Conservation (phyloP, 805 yeast species). For the Wickerhamomyces rabaulensis region DNA sequence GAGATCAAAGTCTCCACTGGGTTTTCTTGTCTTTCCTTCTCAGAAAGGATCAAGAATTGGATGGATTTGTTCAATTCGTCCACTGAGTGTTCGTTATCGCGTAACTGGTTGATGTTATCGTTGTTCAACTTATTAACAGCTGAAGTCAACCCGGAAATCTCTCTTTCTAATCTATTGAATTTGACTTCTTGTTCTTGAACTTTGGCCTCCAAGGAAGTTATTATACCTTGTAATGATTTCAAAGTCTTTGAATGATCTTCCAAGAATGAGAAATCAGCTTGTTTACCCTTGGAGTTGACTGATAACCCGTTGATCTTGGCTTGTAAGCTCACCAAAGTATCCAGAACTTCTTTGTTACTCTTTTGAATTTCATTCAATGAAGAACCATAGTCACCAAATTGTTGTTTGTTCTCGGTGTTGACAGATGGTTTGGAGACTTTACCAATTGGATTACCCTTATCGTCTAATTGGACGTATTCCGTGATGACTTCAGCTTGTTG, state of each 20-base stretch:
- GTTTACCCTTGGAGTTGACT: constrained; percentile 5
- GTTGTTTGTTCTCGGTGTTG: constrained; percentile 5
- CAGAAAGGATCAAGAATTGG: constrained; percentile 18
- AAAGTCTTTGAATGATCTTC: constrained; percentile 16
- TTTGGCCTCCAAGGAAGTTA: constrained; percentile 2
- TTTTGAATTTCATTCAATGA: constrained; percentile 12
- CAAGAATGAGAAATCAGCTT: constrained; percentile 17
- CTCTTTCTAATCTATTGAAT: constrained; percentile 4
- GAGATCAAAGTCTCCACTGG: constrained; percentile 20
- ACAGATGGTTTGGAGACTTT: constrained; percentile 16
- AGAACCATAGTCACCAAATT: constrained; percentile 1
- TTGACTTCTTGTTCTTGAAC: constrained; percentile 5
- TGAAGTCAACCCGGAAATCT: constrained; percentile 1
- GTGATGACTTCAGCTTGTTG: constrained; percentile 41
- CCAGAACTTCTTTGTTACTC: constrained; percentile 15
- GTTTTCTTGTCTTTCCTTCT: constrained; percentile 19
- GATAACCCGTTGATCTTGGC: constrained; percentile 14
- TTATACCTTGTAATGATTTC: constrained; percentile 3
- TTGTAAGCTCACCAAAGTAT: constrained; percentile 11
- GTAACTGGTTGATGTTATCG: constrained; percentile 19
- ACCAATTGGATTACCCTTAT: constrained; percentile 27
- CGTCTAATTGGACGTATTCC: constrained; percentile 32
- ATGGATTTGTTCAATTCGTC: constrained; percentile 15
- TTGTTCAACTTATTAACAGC: constrained; percentile 14
- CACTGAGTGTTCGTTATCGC: constrained; percentile 20